Percentiles rank a stretch among this genome's conserved stretches.
These are phyloP conservation scores for Sisymbrium irio DNA, from an alignment of 345 rosid species.

Conservation along the genomic window DNA sequence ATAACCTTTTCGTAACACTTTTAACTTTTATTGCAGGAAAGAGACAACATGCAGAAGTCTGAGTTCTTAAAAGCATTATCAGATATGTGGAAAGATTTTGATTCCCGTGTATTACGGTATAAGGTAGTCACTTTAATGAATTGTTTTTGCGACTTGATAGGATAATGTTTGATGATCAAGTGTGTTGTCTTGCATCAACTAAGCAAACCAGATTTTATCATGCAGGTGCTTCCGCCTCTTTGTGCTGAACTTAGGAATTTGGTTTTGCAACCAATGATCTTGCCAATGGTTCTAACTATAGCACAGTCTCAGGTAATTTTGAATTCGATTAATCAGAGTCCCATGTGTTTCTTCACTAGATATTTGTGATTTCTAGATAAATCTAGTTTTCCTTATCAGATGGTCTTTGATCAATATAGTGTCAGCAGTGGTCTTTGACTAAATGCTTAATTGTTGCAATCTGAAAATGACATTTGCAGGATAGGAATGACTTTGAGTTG, in stretches of 20 bases:
- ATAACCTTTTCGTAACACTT: not conserved
- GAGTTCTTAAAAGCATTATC: conserved; percentile 95
- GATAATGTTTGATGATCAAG: not conserved
- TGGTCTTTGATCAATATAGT: not conserved
- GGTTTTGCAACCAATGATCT: conserved; percentile 94
- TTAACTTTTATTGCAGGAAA: conserved; percentile 55
- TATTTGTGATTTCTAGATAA: not conserved
- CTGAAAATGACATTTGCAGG: conserved; percentile 49
- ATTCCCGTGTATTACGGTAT: conserved; percentile 88
- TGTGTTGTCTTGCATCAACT: conserved; percentile 12
- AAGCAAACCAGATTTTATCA: conserved; percentile 21
- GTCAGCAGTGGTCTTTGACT: not conserved
- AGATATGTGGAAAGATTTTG: conserved; percentile 99
- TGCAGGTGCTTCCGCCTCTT: conserved; percentile 95
- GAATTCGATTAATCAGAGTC: not conserved
- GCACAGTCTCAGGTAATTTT: conserved; percentile 86
- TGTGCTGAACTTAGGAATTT: conserved; percentile 97
- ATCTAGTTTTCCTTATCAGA: not conserved
- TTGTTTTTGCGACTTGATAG: conserved; percentile 6
- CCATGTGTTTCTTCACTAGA: not conserved
- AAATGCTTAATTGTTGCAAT: conserved; percentile 4
- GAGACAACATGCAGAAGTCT: conserved; percentile 98
- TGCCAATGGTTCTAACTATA: conserved; percentile 95
- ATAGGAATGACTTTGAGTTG: conserved; percentile 82
- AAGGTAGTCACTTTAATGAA: conserved; percentile 56